A percentile compares a stretch with the other conserved stretches of the same genome.
phyloP scores from a whole-genome alignment of 441 rosid species.

The Kokia cookei region DNA sequence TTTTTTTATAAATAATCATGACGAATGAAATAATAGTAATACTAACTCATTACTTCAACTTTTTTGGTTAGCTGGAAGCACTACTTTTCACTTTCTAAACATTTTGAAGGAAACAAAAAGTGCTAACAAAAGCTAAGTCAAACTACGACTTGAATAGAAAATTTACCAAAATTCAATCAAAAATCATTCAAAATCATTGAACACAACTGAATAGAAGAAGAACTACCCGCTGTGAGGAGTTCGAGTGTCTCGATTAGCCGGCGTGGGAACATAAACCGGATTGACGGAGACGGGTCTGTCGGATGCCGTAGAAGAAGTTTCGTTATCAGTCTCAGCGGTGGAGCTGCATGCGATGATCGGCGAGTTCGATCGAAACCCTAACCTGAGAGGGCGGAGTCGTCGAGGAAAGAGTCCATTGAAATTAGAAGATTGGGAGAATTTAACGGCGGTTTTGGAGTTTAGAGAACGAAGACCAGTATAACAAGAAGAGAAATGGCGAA shows the following conservation, averaged over 20 bases:
- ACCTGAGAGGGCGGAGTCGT: constrained; percentile 14
- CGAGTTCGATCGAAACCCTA: constrained; percentile 11
- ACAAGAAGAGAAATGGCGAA: not conserved
- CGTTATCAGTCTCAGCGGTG: constrained; percentile 5
- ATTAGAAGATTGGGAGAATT: constrained; percentile 10
- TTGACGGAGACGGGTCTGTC: constrained; percentile 17
- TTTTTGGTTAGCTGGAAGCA: not conserved
- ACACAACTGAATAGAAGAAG: not conserved
- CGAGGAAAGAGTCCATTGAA: constrained; percentile 10
- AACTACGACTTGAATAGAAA: not conserved
- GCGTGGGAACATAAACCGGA: constrained; percentile 70
- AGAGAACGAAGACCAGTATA: not conserved
- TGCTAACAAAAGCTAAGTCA: not conserved
- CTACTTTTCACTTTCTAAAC: not conserved
- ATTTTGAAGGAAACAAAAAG: not conserved
- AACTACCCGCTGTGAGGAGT: constrained; percentile 97
- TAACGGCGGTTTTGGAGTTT: constrained; percentile 1
- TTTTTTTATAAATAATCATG: not conserved
- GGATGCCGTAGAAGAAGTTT: constrained; percentile 1
- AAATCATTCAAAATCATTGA: not conserved
- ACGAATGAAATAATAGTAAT: not conserved
- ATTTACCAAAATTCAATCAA: not conserved
- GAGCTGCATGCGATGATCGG: constrained; percentile 28
- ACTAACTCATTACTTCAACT: not conserved
- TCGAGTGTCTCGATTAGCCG: constrained; percentile 61